These are phyloP conservation scores for Euphrasia confusa DNA, from an alignment of 257 asterid species.

Conservation along the genomic window DNA sequence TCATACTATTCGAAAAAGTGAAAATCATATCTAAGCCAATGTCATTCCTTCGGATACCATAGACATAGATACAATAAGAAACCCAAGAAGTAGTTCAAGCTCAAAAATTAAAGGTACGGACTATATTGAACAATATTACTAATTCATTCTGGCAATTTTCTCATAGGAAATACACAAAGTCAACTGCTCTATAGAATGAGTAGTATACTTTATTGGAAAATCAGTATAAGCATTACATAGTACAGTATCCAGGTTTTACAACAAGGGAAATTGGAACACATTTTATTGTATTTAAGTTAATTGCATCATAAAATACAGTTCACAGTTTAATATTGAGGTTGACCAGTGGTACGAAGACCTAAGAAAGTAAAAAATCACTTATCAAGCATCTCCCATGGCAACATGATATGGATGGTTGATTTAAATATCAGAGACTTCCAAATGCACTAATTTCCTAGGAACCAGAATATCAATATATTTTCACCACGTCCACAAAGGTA, in stretches of 20 bases:
- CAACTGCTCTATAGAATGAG: conserved; percentile 21
- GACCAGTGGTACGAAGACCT: not conserved
- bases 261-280: conserved; percentile 10
- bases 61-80: conserved; percentile 11
- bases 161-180: conserved; percentile 14
- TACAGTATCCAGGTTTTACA: not conserved
- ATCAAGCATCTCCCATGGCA: conserved; percentile 12
- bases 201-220: conserved; percentile 1
- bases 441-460: not conserved
- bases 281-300: not conserved
- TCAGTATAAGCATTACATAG: conserved; percentile 14
- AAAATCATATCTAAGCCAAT: conserved; percentile 11
- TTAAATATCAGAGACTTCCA: not conserved
- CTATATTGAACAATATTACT: conserved; percentile 13
- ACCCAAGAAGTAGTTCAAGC: conserved; percentile 11
- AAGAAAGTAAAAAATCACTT: conserved; percentile 11
- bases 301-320: not conserved
- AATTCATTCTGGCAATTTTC: conserved; percentile 12
- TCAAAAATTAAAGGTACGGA: conserved; percentile 7
- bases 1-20: not conserved
- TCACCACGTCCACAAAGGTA: conserved; percentile 8
- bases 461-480: not conserved
- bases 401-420: conserved; percentile 3
- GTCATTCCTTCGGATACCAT: not conserved
- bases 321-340: not conserved